These are phyloP conservation scores for Hypoxylon sp. DNA, from an alignment of 2,329 filamentous ascomycete species.

Conservation along the genomic window DNA sequence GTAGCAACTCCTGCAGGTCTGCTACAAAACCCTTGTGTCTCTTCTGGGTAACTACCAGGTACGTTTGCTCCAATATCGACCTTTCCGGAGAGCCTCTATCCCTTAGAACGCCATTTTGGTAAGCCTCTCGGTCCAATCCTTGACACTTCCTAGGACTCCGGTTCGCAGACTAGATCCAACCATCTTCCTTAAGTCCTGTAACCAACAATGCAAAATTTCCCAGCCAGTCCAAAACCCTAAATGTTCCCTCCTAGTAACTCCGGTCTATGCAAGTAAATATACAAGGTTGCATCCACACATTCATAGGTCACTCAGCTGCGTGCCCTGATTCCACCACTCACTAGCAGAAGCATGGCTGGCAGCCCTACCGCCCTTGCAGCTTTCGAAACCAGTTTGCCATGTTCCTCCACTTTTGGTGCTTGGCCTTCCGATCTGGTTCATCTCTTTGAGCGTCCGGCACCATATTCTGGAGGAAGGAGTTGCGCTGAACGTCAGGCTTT, in stretches of 20 bases:
- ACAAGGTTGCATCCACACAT: constrained; percentile 20
- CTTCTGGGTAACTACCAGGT: background rate
- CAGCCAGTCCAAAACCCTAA: constrained; percentile 19
- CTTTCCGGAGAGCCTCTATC: constrained; percentile 8
- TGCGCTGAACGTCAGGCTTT: constrained; percentile 6
- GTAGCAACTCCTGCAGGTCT: background rate
- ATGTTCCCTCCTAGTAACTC: constrained; percentile 28
- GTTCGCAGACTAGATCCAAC: constrained; percentile 24
- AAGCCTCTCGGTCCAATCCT: constrained; percentile 12
- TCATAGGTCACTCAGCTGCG: background rate
- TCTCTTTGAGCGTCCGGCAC: constrained; percentile 13
- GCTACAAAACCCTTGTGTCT: background rate
- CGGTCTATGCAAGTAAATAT: constrained; percentile 34
- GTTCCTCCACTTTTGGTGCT: constrained; percentile 51
- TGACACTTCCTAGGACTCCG: constrained; percentile 15
- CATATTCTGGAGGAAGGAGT: constrained; percentile 9
- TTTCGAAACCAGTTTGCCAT: constrained; percentile 55
- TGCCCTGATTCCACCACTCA: background rate
- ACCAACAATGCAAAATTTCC: constrained; percentile 30
- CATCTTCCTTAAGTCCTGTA: constrained; percentile 13
- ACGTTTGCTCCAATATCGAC: constrained; percentile 10
- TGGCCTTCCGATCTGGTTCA: constrained; percentile 36
- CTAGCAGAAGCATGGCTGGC: constrained; percentile 26
- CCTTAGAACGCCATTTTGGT: constrained; percentile 22
- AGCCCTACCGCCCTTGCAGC: constrained; percentile 53